Conservation (phyloP, 2,329 filamentous ascomycete species). For the Chrysoporthe deuterocubensis region DNA sequence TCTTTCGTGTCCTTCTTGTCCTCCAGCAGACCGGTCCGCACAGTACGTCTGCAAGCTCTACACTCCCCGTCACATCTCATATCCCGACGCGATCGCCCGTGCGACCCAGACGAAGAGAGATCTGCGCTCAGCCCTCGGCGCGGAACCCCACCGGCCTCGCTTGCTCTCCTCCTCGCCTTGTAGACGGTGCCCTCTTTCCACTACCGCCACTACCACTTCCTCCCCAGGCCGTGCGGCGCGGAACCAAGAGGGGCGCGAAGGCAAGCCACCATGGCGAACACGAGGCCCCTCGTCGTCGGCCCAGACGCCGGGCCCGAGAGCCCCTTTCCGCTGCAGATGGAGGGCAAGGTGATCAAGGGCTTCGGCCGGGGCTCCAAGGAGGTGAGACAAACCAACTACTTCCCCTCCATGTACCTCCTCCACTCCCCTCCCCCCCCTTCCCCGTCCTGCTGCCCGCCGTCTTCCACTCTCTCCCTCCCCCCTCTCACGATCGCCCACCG, state of each 20-base stretch:
- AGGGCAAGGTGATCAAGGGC: conserved; percentile 86
- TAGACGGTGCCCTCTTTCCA: too few species aligned
- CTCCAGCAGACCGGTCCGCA: conserved; percentile 5
- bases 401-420: conserved; percentile 6
- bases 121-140: conserved; percentile 19
- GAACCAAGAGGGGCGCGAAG: not conserved
- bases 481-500: not conserved
- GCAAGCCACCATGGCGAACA: conserved; percentile 22
- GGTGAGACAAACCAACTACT: conserved; percentile 49
- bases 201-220: not conserved
- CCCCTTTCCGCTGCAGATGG: conserved; percentile 83
- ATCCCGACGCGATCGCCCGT: conserved; percentile 28
- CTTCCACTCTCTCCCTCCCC: not conserved
- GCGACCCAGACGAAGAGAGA: conserved; percentile 7
- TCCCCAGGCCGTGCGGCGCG: not conserved
- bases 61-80: conserved; percentile 25
- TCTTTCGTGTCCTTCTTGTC: not conserved
- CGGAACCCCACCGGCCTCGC: not conserved
- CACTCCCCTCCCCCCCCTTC: not conserved
- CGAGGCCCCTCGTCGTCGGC: conserved; percentile 74
- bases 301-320: conserved; percentile 71
- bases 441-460: not conserved
- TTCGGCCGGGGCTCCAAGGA: conserved; percentile 95
- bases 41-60: conserved; percentile 18
- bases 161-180: too few species aligned